Evolutionary conservation across 2,329 filamentous ascomycete species (phyloP), one percentile per base, ranked within the genome.

Genomic region (Fusarium sp.): DNA sequence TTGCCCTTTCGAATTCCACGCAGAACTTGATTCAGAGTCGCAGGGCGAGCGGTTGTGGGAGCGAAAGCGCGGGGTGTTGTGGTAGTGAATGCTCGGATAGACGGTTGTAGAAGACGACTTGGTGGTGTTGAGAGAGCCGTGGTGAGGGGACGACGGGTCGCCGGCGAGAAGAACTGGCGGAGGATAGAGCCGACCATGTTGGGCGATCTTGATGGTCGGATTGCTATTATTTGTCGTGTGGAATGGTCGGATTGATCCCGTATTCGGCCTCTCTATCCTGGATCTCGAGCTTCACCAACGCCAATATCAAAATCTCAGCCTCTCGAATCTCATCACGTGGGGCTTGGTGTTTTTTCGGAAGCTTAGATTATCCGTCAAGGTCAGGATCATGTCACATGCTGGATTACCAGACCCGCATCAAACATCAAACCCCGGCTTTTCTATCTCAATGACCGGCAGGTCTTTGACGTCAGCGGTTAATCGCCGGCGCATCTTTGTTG

Each of bases 1-100:
- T 97, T 93, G 50, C 89, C 85, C 73, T 89, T 89, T 67, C 96
- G 92, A 77, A 93, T 94, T 73, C 93, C 93, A 67, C 87, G 86
- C 19, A 91, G 84, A 62, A 93, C 89, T 79, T 94, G 91, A 82
- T 91, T 93, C 73, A 92, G 85, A 11, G 91, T 94, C 57, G 91
- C 88, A 70, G 82, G 81, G 59, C 82, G 83, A 30, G 83, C 75
- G 0, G 88, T 81, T 0, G 90, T 88, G 37, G 69, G 46, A 53
- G 67, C 41, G 45, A 72, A 62, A 66, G 70, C 78, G 62, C 78
- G 76, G 44, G 79, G 78, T 61, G 79, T 67, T 39, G 74, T 49
- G 46, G 68, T 53, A 48, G 62, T 54, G 58, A 72, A 62, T 65
- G 71, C 77, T 66, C 78, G 76, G 34, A 78, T 78, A 55, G 80